These are phyloP conservation scores for Claviceps sorghi DNA, from an alignment of 2,329 filamentous ascomycete species.

Conservation along the genomic window DNA sequence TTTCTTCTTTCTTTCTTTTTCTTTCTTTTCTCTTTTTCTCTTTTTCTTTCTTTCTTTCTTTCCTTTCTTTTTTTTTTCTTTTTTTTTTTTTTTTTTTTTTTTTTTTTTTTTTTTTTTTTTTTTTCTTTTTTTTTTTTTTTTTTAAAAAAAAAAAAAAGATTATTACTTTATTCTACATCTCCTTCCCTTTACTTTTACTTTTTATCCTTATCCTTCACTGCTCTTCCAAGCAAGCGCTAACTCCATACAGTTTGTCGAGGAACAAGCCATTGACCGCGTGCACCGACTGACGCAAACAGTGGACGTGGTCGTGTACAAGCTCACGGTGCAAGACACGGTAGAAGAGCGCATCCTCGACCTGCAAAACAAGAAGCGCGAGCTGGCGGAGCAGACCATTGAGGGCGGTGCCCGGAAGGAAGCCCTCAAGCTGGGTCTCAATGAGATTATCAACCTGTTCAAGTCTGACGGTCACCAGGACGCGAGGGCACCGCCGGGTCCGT, in stretches of 20 bases:
- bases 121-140: too few species aligned
- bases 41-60: not conserved
- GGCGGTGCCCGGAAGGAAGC: constrained; percentile 56
- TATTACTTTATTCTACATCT: too few species aligned
- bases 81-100: too few species aligned
- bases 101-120: too few species aligned
- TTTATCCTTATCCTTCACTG: not conserved
- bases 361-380: constrained; percentile 81
- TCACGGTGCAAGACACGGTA: constrained; percentile 74
- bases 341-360: constrained; percentile 91
- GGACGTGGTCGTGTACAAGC: constrained; percentile 88
- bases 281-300: constrained; percentile 95
- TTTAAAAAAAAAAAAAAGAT: too few species aligned
- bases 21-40: too few species aligned
- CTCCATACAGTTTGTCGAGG: constrained; percentile 65
- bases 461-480: constrained; percentile 32
- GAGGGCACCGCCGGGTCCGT: constrained; percentile 7
- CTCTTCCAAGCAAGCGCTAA: not conserved
- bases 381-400: constrained; percentile 88
- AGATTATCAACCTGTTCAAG: constrained; percentile 83
- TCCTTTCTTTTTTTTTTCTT: not conserved
- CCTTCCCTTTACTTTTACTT: not conserved
- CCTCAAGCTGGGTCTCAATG: constrained; percentile 78
- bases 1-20: too few species aligned
- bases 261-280: constrained; percentile 96